phyloP scores from a whole-genome alignment of 1,284 basidiomycete species.

The Boletus sp. region DNA sequence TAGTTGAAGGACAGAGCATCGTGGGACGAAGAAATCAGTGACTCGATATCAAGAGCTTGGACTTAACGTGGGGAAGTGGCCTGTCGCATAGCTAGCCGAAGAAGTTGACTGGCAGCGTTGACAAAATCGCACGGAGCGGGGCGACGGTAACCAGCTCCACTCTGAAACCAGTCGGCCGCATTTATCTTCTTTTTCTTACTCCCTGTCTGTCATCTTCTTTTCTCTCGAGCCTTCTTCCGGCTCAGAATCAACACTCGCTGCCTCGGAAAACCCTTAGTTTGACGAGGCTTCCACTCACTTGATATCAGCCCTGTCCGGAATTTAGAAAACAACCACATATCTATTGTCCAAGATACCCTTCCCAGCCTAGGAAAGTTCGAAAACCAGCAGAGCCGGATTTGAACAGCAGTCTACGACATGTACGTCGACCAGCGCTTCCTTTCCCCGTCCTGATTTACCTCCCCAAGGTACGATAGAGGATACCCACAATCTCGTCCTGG shows the following conservation, averaged over 20 bases:
- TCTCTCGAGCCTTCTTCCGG: conserved; percentile 11
- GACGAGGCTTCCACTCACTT: conserved; percentile 33
- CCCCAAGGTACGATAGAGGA: conserved; percentile 60
- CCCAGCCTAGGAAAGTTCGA: conserved; percentile 34
- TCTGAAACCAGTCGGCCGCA: background rate
- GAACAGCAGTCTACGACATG: conserved; percentile 59
- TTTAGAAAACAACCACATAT: conserved; percentile 58
- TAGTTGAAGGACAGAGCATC: no score
- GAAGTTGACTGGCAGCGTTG: conserved; percentile 7
- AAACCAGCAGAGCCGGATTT: conserved; percentile 36
- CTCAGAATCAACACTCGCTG: conserved; percentile 22
- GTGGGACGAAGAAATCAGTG: no score
- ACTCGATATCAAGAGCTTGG: no score
- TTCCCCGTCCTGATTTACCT: conserved; percentile 6
- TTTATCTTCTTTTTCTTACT: conserved; percentile 1
- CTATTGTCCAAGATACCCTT: conserved; percentile 48
- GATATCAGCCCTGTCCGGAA: conserved; percentile 46
- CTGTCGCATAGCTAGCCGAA: no score
- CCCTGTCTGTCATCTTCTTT: conserved; percentile 8
- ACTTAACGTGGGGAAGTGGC: no score
- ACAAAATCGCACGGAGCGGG: conserved; percentile 23
- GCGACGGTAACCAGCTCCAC: conserved; percentile 20
- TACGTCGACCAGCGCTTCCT: conserved; percentile 36
- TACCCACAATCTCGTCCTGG: conserved; percentile 50
- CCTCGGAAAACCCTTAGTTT: conserved; percentile 19